Evolutionary conservation across 2,329 filamentous ascomycete species (phyloP).

Genomic region (Colletotrichum lini): DNA sequence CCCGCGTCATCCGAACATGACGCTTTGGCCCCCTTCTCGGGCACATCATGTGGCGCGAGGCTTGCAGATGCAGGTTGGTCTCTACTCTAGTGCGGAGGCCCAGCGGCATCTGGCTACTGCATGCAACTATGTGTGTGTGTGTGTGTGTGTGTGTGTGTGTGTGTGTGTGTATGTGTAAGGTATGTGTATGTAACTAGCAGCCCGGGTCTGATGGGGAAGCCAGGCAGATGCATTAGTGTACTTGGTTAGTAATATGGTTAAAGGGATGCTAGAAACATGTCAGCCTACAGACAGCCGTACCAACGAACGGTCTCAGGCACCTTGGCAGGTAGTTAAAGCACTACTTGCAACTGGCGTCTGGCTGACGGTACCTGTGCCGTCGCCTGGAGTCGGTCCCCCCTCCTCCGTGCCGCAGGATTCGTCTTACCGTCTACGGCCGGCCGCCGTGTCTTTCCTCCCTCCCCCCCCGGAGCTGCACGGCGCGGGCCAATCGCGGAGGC

Average conservation of each 20-base stretch:
- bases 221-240: too few relatives aligned
- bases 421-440: background rate
- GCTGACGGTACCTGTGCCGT: background rate
- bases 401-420: background rate
- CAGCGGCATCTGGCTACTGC: background rate
- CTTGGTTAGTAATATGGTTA: too few relatives aligned
- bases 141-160: too few relatives aligned
- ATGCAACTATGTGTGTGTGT: too few relatives aligned
- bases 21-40: slow-evolving; percentile 28
- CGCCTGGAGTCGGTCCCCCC: background rate
- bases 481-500: slow-evolving; percentile 35
- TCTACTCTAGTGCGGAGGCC: slow-evolving; percentile 14
- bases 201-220: too few relatives aligned
- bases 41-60: slow-evolving; percentile 36
- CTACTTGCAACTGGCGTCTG: too few relatives aligned
- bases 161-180: too few relatives aligned
- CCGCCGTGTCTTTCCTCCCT: slow-evolving; percentile 1
- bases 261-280: too few relatives aligned
- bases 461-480: background rate
- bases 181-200: too few relatives aligned
- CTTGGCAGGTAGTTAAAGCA: too few relatives aligned
- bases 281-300: too few relatives aligned
- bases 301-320: too few relatives aligned
- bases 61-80: slow-evolving; percentile 26
- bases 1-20: slow-evolving; percentile 28